Conservation (phyloP, 1,284 basidiomycete genomes). For the Afroboletus lepidellus region DNA sequence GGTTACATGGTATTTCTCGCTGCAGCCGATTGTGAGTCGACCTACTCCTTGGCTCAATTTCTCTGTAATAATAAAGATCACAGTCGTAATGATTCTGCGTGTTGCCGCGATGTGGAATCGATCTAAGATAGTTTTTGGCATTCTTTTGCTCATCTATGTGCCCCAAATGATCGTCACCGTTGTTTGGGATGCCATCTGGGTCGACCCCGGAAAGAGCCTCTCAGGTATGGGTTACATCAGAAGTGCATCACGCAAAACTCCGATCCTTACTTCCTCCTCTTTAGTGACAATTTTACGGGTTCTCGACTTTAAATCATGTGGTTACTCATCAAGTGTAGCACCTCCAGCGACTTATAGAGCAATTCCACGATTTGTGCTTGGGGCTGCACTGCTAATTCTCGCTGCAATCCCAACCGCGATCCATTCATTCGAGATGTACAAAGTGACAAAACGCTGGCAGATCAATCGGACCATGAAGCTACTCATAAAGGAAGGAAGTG, state of each 20-base stretch:
- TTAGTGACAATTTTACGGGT: background rate
- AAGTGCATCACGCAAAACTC: background rate
- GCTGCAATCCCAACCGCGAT: background rate
- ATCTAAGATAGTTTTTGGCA: slow-evolving; percentile 8
- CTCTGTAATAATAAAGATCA: background rate
- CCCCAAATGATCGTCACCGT: background rate
- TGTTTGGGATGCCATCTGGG: background rate
- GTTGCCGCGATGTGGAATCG: slow-evolving; percentile 16
- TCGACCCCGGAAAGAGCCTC: background rate
- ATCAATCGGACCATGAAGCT: background rate
- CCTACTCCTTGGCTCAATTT: background rate
- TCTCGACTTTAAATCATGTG: background rate
- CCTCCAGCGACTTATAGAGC: background rate
- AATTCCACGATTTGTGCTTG: background rate
- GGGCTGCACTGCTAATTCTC: background rate
- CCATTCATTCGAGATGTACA: background rate
- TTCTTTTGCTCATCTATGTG: slow-evolving; percentile 1
- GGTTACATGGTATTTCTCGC: background rate
- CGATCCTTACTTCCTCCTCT: background rate
- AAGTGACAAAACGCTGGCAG: background rate
- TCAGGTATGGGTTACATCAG: background rate
- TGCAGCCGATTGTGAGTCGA: slow-evolving; percentile 3
- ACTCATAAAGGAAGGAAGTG: background rate
- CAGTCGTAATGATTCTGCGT: slow-evolving; percentile 22
- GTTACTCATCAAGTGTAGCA: background rate